Percentiles rank a stretch among this genome's conserved stretches.
phyloP scores from a whole-genome alignment of 2,329 filamentous ascomycete species.

The Colletotrichum truncatum region DNA sequence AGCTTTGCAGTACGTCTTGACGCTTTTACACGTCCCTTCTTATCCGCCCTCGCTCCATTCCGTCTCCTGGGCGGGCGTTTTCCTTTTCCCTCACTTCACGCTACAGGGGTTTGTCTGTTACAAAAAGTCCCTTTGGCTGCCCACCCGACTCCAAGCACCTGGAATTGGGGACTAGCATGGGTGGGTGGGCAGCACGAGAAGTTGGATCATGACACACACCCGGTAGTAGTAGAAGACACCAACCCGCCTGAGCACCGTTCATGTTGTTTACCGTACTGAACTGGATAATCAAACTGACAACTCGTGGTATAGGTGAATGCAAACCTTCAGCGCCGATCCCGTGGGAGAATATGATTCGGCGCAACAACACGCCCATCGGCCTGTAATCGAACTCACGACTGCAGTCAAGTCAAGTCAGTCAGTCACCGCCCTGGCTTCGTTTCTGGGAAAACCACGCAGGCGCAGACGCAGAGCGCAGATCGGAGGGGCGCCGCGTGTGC shows the following conservation, averaged over 20 bases:
- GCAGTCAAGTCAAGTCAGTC: too few relatives aligned
- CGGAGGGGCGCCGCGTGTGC: not conserved
- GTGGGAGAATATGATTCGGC: slow-evolving; percentile 48
- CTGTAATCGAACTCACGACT: slow-evolving; percentile 3
- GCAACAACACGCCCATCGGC: slow-evolving; percentile 37
- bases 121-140: not conserved
- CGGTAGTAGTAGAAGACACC: too few relatives aligned
- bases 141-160: slow-evolving; percentile 18
- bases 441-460: not conserved
- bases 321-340: slow-evolving; percentile 44
- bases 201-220: too few relatives aligned
- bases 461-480: slow-evolving; percentile 2
- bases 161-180: slow-evolving; percentile 20
- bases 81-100: not conserved
- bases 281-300: slow-evolving; percentile 18
- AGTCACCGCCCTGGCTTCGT: too few relatives aligned
- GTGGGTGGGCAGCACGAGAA: not conserved
- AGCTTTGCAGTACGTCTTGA: slow-evolving; percentile 51
- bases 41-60: not conserved
- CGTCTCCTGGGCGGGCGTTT: too few relatives aligned
- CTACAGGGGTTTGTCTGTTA: slow-evolving; percentile 9
- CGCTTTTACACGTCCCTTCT: slow-evolving; percentile 10
- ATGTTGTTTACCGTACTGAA: too few relatives aligned
- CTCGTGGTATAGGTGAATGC: slow-evolving; percentile 42
- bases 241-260: too few relatives aligned